These are phyloP conservation scores for Biscogniauxia marginata DNA, from an alignment of 2,329 filamentous ascomycete species.

Conservation along the genomic window DNA sequence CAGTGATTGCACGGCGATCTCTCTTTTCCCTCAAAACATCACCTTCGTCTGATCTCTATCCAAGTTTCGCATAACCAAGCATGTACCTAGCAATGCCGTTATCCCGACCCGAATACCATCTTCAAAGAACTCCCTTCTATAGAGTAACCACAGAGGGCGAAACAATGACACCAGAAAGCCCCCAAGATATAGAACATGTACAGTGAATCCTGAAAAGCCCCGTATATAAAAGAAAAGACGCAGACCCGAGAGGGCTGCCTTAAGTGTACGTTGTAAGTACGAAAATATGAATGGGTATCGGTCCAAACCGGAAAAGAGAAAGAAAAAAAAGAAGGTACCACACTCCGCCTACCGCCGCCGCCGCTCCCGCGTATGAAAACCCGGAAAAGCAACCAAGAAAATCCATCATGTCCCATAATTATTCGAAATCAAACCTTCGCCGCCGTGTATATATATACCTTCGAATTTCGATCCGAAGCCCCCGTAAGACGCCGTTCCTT, in stretches of 20 bases:
- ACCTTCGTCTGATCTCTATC: too few relatives aligned
- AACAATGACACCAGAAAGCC: too few relatives aligned
- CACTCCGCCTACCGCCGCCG: too few relatives aligned
- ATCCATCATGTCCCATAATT: background rate
- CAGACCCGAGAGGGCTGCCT: background rate
- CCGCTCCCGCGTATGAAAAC: background rate
- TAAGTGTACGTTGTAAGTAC: background rate
- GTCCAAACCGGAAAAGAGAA: background rate
- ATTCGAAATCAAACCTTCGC: background rate
- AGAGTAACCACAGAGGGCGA: too few relatives aligned
- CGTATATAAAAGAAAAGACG: background rate
- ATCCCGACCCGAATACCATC: background rate
- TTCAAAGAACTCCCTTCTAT: too few relatives aligned
- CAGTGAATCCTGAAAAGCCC: background rate
- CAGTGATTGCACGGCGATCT: too few relatives aligned
- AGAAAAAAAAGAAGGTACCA: background rate
- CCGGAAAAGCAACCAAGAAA: background rate
- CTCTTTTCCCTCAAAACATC: too few relatives aligned
- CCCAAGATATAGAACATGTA: background rate
- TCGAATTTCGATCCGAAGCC: background rate
- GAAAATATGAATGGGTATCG: background rate
- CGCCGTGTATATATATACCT: background rate
- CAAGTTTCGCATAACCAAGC: too few relatives aligned
- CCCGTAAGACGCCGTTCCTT: background rate
- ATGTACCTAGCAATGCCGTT: background rate